Evolutionary conservation across 139 green algal genomes (phyloP).

Genomic region (Klebsormidium nitens): DNA sequence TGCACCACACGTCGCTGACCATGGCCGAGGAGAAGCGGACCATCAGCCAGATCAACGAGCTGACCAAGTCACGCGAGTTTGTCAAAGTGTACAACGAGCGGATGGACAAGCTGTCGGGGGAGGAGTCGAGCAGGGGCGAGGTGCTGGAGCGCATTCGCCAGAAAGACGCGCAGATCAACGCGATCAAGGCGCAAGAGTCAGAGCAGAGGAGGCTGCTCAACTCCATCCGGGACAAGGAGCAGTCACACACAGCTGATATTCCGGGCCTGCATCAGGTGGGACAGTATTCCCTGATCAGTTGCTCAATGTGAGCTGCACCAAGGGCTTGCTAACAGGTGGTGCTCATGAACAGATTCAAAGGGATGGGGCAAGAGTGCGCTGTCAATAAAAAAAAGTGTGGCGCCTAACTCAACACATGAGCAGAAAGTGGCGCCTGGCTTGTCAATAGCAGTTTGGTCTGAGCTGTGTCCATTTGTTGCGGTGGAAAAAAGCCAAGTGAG

Average conservation of each 20-base stretch:
- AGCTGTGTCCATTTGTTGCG: too few relatives aligned
- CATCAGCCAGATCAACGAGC: slow-evolving; percentile 50
- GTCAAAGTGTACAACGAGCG: slow-evolving; percentile 50
- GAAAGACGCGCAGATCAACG: slow-evolving; percentile 50
- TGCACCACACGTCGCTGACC: slow-evolving; percentile 50
- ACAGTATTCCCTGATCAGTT: too few relatives aligned
- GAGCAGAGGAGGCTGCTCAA: slow-evolving; percentile 33
- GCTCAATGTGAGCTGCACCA: too few relatives aligned
- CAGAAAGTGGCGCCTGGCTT: too few relatives aligned
- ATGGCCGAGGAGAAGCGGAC: slow-evolving; percentile 58
- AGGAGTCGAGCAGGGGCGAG: slow-evolving; percentile 30
- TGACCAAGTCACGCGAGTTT: slow-evolving; percentile 45
- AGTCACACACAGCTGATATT: slow-evolving; percentile 37
- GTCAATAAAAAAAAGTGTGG: too few relatives aligned
- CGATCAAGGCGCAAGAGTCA: slow-evolving; percentile 47
- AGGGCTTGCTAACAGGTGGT: too few relatives aligned
- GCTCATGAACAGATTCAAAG: too few relatives aligned
- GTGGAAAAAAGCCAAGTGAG: too few relatives aligned
- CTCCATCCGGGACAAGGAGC: slow-evolving; percentile 33
- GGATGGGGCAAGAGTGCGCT: too few relatives aligned
- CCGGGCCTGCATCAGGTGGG: slow-evolving; percentile 38
- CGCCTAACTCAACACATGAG: too few relatives aligned
- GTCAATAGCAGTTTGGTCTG: too few relatives aligned
- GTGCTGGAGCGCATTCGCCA: slow-evolving; percentile 42
- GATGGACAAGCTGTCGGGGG: slow-evolving; percentile 44